Evolutionary conservation across 176 grass and related monocot genomes (phyloP), one percentile per base, ranked within the genome.

Genomic region (Phyllostachys edulis): DNA sequence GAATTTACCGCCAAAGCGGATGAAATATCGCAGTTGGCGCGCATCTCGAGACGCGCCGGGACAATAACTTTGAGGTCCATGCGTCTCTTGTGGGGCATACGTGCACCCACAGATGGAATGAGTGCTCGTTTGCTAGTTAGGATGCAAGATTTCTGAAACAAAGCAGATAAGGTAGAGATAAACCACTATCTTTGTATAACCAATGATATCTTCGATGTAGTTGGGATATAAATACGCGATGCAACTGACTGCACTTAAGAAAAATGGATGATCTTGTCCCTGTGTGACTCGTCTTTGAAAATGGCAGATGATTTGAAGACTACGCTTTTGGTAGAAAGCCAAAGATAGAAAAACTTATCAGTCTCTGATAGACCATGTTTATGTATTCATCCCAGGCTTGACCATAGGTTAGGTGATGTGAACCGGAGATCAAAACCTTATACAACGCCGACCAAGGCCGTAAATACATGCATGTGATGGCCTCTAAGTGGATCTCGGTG

Each of bases 331-430:
- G 37, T 67, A 40, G 3, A 74, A 74, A 66, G 77, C 60, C 60
- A 23, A 74, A 81, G 70, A 71, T 82, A 73, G 73, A 85, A 78
- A 90, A 90, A 73, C 56, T 52, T 70, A 76, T 78, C 73, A 1
- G 34, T 21, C 70, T 62, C 70, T 62, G 80, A 13, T 26, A 47
- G 41, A n/a, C 47, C 60, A 49, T 5, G 44, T 86, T 82, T 51
- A 38, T 86, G 88, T 83, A 90, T 90, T 74, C 84, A 44, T 73
- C 79, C 88, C 11, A 90, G 84, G 88, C 79, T 86, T 86, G 88
- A 87, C 79, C 80, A 14, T 11, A 40, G 67, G 21, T 81, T 83
- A 42, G 79, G 79, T 86, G 84, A 45, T 10, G 73, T 81, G 69
- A 24, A 20, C 23, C 7, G 54, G 37, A 27, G 79, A 56, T 66